Conservation (phyloP, 495 filamentous ascomycete genomes). For the Daldinia caldariorum region DNA sequence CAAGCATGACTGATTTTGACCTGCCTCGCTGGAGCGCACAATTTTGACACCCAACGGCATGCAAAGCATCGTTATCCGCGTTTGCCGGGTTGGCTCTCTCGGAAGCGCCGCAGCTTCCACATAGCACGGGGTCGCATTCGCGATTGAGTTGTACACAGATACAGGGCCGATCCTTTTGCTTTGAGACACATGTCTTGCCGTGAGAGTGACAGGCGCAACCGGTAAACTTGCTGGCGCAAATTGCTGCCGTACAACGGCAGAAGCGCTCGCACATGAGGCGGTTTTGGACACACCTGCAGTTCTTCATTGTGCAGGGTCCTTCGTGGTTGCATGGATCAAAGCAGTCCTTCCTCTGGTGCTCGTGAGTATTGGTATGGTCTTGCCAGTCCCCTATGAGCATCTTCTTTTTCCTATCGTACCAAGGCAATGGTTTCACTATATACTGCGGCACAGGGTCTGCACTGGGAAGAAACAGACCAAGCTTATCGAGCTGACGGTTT, state of each 20-base stretch:
- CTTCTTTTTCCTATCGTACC: constrained; percentile 61
- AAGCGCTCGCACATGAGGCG: constrained; percentile 72
- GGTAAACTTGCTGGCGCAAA: constrained; percentile 70
- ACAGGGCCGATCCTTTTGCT: constrained; percentile 63
- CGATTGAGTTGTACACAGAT: constrained; percentile 68
- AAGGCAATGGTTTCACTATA: constrained; percentile 52
- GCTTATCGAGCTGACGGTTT: constrained; percentile 55
- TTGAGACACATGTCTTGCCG: constrained; percentile 61
- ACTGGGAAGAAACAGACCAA: constrained; percentile 47
- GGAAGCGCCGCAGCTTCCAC: constrained; percentile 68
- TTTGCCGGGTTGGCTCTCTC: constrained; percentile 71
- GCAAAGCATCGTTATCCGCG: constrained; percentile 60
- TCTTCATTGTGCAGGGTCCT: constrained; percentile 57
- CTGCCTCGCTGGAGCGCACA: constrained; percentile 68
- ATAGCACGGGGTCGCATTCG: constrained; percentile 78
- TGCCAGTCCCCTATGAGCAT: constrained; percentile 59
- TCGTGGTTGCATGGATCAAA: constrained; percentile 59
- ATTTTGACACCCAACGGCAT: constrained; percentile 67
- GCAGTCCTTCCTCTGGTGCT: constrained; percentile 53
- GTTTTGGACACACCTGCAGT: constrained; percentile 63
- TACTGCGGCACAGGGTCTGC: constrained; percentile 32
- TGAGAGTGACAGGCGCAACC: constrained; percentile 69
- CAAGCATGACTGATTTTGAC: constrained; percentile 68
- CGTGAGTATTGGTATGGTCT: constrained; percentile 56
- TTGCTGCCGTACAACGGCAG: constrained; percentile 66